These are phyloP conservation scores for Anthracocystis panici-leucophaei DNA, from an alignment of 1,284 basidiomycete species.

Conservation along the genomic window DNA sequence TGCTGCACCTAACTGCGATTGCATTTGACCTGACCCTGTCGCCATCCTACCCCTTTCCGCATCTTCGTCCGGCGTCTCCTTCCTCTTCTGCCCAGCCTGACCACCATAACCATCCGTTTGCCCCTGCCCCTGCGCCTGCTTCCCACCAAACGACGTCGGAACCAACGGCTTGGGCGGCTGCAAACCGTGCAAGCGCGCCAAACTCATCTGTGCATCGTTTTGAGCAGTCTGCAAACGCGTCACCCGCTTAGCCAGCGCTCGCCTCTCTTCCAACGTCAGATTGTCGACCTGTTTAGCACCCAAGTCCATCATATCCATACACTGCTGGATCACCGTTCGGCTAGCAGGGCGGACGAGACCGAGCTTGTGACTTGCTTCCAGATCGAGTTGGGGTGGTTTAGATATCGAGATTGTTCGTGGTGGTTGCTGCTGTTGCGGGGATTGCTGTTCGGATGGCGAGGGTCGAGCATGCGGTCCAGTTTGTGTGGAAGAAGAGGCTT, in stretches of 20 bases:
- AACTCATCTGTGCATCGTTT: conserved; percentile 34
- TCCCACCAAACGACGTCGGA: background rate
- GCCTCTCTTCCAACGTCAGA: conserved; percentile 12
- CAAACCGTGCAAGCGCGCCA: conserved; percentile 45
- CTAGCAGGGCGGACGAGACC: conserved; percentile 27
- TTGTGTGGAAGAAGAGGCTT: background rate
- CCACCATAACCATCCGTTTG: background rate
- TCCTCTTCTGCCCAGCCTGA: conserved; percentile 15
- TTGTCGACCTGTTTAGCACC: conserved; percentile 26
- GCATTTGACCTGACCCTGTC: background rate
- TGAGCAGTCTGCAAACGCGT: conserved; percentile 38
- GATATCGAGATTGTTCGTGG: background rate
- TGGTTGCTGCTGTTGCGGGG: conserved; percentile 10
- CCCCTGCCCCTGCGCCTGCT: background rate
- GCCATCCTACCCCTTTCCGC: background rate
- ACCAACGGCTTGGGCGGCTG: conserved; percentile 23
- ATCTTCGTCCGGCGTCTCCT: conserved; percentile 9
- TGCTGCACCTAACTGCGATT: background rate
- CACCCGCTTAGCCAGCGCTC: conserved; percentile 31
- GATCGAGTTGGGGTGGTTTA: conserved; percentile 20
- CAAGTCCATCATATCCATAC: conserved; percentile 51
- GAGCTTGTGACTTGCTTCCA: conserved; percentile 24
- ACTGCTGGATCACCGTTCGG: conserved; percentile 30
- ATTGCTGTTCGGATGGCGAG: background rate
- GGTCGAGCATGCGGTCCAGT: background rate